phyloP scores from a whole-genome alignment of 202 grass and related monocot genomes.

The Elaeis oleifera region DNA sequence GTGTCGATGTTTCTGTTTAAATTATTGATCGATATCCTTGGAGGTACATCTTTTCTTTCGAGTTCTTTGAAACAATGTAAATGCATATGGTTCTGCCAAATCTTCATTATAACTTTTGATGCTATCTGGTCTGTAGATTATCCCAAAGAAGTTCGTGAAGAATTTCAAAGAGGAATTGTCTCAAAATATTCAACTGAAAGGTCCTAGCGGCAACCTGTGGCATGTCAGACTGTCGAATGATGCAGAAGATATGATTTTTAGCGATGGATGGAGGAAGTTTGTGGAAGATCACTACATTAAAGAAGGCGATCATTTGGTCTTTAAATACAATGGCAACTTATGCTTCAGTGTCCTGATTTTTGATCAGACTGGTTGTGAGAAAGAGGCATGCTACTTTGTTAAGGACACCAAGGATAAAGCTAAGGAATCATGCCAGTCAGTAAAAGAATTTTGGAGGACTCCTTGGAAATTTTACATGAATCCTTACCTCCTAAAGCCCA shows the following conservation, averaged over 20 bases:
- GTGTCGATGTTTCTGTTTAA: too few relatives aligned
- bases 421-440: too few relatives aligned
- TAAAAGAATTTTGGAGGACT: too few relatives aligned
- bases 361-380: slow-evolving; percentile 32
- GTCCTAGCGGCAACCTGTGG: slow-evolving; percentile 26
- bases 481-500: too few relatives aligned
- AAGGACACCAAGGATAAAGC: too few relatives aligned
- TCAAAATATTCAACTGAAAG: slow-evolving; percentile 24
- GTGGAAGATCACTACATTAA: slow-evolving; percentile 28
- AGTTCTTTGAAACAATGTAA: background rate
- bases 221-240: slow-evolving; percentile 10
- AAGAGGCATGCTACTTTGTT: slow-evolving; percentile 6
- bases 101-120: too few relatives aligned
- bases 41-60: background rate
- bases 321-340: slow-evolving; percentile 16
- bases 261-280: slow-evolving; percentile 39
- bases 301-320: slow-evolving; percentile 25
- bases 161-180: slow-evolving; percentile 16
- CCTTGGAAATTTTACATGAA: too few relatives aligned
- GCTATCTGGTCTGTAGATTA: slow-evolving; percentile 2
- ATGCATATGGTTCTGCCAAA: background rate
- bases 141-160: slow-evolving; percentile 30
- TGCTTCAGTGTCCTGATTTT: slow-evolving; percentile 34
- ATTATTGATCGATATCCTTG: too few relatives aligned
- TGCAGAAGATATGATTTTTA: background rate